Conservation (phyloP, 1,139 yeast species). For the Protomyces gravidus region DNA sequence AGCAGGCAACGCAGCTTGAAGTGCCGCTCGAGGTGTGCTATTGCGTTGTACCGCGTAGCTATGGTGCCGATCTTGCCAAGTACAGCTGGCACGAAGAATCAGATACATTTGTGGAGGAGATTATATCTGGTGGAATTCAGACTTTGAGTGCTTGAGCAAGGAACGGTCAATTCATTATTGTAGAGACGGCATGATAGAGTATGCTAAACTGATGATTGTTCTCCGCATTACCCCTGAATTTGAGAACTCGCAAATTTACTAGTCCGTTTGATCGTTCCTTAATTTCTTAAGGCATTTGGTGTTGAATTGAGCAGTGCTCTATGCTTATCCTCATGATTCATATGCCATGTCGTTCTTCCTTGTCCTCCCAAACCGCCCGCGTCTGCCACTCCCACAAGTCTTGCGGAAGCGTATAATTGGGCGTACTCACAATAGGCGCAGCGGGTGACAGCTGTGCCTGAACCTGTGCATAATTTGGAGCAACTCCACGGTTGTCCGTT, state of each 20-base stretch:
- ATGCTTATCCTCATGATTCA: no score
- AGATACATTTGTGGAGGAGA: slow-evolving; percentile 19
- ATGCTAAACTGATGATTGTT: no score
- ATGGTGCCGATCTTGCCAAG: slow-evolving; percentile 49
- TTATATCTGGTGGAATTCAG: slow-evolving; percentile 21
- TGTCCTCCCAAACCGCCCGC: neutral
- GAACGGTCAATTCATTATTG: no score
- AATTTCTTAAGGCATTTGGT: no score
- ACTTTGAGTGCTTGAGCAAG: neutral
- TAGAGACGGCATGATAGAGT: no score
- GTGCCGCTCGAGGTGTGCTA: slow-evolving; percentile 89
- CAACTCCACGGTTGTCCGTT: neutral
- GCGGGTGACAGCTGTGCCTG: neutral
- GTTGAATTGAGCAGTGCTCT: no score
- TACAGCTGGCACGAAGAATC: slow-evolving; percentile 16
- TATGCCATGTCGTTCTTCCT: neutral
- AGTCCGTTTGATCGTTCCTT: no score
- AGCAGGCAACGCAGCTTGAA: slow-evolving; percentile 71
- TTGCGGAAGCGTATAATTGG: neutral
- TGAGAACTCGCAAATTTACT: no score
- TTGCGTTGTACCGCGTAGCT: slow-evolving; percentile 85
- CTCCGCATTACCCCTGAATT: no score
- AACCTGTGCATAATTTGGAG: neutral
- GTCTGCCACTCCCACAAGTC: neutral
- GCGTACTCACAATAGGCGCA: neutral